Conservation (phyloP, 345 rosid species). For the Corchorus olitorius region DNA sequence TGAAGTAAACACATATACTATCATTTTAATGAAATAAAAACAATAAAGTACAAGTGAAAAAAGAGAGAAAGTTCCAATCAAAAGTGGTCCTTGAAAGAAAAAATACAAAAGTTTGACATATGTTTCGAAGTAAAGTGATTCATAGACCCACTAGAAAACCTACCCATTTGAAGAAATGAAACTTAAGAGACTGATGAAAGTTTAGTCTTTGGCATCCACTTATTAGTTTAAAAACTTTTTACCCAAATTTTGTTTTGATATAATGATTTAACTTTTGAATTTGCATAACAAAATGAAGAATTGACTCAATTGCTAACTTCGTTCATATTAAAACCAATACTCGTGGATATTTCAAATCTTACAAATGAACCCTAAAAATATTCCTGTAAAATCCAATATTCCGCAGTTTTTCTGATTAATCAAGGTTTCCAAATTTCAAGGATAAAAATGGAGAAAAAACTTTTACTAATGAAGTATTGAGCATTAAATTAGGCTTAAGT, state of each 20-base stretch:
- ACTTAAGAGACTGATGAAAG: too few relatives aligned
- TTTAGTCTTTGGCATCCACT: conserved; percentile 7
- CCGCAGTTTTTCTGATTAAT: too few relatives aligned
- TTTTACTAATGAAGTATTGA: neutral
- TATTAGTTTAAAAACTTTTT: neutral
- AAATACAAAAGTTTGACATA: neutral
- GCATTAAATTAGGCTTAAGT: neutral
- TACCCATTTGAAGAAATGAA: conserved; percentile 2
- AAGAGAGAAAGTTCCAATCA: neutral
- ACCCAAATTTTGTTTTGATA: neutral
- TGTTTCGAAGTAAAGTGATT: neutral
- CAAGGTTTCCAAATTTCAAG: too few relatives aligned
- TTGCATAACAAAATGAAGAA: neutral
- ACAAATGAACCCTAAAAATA: too few relatives aligned
- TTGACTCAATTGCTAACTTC: too few relatives aligned
- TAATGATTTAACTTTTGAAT: neutral
- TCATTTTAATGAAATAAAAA: neutral
- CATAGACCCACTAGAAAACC: neutral
- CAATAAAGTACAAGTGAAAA: too few relatives aligned
- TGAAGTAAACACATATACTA: neutral
- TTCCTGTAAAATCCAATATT: too few relatives aligned
- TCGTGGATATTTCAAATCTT: neutral
- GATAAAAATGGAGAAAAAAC: too few relatives aligned
- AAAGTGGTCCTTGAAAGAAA: neutral
- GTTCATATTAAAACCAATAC: too few relatives aligned